Conservation (phyloP, 2,329 filamentous ascomycete species). For the Aureobasidium pullulans region DNA sequence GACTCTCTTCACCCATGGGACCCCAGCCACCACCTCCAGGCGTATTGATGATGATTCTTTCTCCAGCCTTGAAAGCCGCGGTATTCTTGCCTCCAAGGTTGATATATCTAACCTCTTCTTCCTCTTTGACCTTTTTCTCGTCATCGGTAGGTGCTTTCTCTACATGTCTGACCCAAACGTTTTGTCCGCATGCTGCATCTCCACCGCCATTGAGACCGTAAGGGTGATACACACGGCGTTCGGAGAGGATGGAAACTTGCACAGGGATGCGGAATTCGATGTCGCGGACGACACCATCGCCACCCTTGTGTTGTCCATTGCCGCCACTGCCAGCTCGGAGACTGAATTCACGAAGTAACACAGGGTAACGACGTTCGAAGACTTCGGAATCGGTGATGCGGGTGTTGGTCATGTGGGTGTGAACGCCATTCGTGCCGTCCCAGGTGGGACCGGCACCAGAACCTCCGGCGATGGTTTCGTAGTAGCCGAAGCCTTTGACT, state of each 20-base stretch:
- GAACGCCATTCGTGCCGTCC: conserved; percentile 69
- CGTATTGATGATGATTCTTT: conserved; percentile 69
- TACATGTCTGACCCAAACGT: conserved; percentile 77
- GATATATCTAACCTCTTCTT: conserved; percentile 47
- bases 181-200: conserved; percentile 70
- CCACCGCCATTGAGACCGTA: conserved; percentile 80
- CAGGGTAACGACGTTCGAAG: conserved; percentile 70
- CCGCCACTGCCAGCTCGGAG: conserved; percentile 59
- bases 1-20: conserved; percentile 49
- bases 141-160: conserved; percentile 26
- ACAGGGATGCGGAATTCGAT: conserved; percentile 75
- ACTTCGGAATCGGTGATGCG: conserved; percentile 75
- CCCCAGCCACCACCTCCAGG: conserved; percentile 78
- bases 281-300: conserved; percentile 68
- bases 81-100: conserved; percentile 76
- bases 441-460: conserved; percentile 65
- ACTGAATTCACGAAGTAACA: conserved; percentile 63
- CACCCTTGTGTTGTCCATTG: conserved; percentile 58
- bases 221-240: conserved; percentile 67
- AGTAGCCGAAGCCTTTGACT: conserved; percentile 78
- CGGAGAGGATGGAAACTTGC: conserved; percentile 70
- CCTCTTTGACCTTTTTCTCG: conserved; percentile 20
- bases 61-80: conserved; percentile 66
- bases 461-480: conserved; percentile 77
- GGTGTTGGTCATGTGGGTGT: conserved; percentile 82